These are phyloP conservation scores for Talinum fruticosum DNA, from an alignment of 148 eudicot genomes.

Conservation along the genomic window DNA sequence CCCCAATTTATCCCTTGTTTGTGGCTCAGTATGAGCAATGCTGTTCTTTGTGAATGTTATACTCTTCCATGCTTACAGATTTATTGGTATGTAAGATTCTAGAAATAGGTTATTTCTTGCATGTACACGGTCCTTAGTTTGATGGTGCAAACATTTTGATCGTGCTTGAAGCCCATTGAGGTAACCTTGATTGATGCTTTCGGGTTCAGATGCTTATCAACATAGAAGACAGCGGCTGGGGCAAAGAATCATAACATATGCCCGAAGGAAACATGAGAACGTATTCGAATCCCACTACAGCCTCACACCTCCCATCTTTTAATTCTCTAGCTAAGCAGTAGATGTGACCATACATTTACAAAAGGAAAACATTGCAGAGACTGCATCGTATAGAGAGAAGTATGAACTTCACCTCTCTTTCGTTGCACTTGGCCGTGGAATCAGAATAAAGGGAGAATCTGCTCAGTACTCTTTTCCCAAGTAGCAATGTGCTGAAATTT, in stretches of 20 bases:
- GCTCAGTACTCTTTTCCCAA: conserved; percentile 18
- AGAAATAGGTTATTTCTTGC: conserved; percentile 10
- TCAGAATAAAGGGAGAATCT: conserved; percentile 39
- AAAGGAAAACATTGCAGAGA: conserved; percentile 25
- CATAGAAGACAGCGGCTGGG: conserved; percentile 32
- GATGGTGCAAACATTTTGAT: neutral
- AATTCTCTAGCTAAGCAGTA: conserved; percentile 30
- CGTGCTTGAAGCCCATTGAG: conserved; percentile 11
- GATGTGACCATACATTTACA: conserved; percentile 45
- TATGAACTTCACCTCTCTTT: conserved; percentile 22
- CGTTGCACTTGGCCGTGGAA: conserved; percentile 26
- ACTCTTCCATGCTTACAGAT: neutral
- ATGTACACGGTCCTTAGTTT: too few relatives aligned
- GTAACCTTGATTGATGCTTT: conserved; percentile 8
- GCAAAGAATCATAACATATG: conserved; percentile 40
- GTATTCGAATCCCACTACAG: conserved; percentile 48
- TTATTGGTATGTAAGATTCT: neutral
- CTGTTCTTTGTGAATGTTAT: neutral
- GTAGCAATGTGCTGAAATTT: conserved; percentile 27
- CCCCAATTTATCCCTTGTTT: neutral
- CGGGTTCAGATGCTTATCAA: conserved; percentile 39
- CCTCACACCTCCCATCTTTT: conserved; percentile 27
- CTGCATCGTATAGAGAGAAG: conserved; percentile 11
- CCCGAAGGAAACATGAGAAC: conserved; percentile 39
- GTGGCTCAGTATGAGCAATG: neutral